A percentile compares a stretch with the other conserved stretches of the same genome.
Evolutionary conservation across 352 stramenopile genomes (phyloP).

Genomic region (Hyaloperonospora brassicae): DNA sequence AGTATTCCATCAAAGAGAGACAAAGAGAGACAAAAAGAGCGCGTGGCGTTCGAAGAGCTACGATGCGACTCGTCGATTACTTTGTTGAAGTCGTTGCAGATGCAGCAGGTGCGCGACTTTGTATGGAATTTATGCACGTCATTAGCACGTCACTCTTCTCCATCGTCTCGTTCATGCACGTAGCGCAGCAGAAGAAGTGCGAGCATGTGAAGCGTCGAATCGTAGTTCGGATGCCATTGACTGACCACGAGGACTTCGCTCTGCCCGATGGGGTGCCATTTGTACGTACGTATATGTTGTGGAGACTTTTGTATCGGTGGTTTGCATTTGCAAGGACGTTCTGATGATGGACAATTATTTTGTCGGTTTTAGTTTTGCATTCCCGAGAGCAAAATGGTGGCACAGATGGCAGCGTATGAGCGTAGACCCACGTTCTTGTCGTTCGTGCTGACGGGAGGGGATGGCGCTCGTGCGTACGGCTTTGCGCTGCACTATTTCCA

Average conservation of each 20-base stretch:
- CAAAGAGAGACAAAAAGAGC: too few species aligned
- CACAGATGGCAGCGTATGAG: conserved; percentile 41
- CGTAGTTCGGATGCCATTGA: conserved; percentile 32
- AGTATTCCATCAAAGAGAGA: too few species aligned
- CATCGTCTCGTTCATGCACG: too few species aligned
- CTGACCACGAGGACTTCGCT: conserved; percentile 50
- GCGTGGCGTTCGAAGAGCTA: conserved; percentile 1
- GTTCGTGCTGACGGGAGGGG: conserved; percentile 68
- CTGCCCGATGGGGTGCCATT: conserved; percentile 61
- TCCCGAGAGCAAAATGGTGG: conserved; percentile 39
- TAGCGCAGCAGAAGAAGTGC: too few species aligned
- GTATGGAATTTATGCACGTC: too few species aligned
- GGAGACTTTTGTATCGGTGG: too few species aligned
- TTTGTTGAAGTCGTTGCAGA: conserved; percentile 63
- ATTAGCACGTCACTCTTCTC: too few species aligned
- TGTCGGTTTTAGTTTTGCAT: conserved; percentile 55
- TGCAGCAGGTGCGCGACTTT: conserved; percentile 11
- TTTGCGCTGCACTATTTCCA: conserved; percentile 65
- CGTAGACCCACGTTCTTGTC: conserved; percentile 70
- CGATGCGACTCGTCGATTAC: conserved; percentile 59
- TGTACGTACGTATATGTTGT: conserved; percentile 26
- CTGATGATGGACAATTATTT: not conserved
- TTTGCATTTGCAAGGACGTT: too few species aligned
- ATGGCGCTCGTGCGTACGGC: conserved; percentile 59
- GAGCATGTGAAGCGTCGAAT: too few species aligned